These are phyloP conservation scores for Metschnikowia gruessii DNA, from an alignment of 805 yeast species.

Conservation along the genomic window DNA sequence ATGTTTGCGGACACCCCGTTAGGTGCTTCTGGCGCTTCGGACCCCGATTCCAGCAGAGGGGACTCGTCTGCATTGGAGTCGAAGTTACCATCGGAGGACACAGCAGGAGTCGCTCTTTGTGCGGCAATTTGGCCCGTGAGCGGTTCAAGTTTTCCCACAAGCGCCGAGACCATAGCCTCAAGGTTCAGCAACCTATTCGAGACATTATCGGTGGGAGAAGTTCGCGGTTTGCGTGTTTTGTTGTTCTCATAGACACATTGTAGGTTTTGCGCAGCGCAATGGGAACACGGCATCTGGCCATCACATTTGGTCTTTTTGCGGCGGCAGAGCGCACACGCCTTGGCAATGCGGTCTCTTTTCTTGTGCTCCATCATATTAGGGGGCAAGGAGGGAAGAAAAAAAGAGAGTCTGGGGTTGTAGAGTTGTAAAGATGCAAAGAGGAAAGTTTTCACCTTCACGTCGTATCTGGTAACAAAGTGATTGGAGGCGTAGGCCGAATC, in stretches of 20 bases:
- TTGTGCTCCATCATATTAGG: not conserved
- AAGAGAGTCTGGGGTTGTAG: too few relatives aligned
- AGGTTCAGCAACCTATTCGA: conserved; percentile 3
- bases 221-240: conserved; percentile 9
- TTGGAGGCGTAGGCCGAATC: not conserved
- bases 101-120: not conserved
- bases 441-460: too few relatives aligned
- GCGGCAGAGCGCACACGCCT: conserved; percentile 20
- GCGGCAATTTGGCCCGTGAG: conserved; percentile 1
- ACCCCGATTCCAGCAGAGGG: not conserved
- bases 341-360: conserved; percentile 13
- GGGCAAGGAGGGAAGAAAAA: not conserved
- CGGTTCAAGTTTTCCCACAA: conserved; percentile 9
- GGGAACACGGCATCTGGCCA: conserved; percentile 14
- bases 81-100: not conserved
- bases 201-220: conserved; percentile 1
- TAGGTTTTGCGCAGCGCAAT: conserved; percentile 9
- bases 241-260: conserved; percentile 15
- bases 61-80: conserved; percentile 3
- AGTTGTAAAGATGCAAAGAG: not conserved
- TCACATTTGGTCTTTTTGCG: conserved; percentile 18
- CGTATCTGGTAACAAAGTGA: not conserved
- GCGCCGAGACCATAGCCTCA: conserved; percentile 4
- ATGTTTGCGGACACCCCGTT: not conserved
- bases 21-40: not conserved